Conservation (phyloP, 257 asterid genomes). For the Solanum paucissectum region DNA sequence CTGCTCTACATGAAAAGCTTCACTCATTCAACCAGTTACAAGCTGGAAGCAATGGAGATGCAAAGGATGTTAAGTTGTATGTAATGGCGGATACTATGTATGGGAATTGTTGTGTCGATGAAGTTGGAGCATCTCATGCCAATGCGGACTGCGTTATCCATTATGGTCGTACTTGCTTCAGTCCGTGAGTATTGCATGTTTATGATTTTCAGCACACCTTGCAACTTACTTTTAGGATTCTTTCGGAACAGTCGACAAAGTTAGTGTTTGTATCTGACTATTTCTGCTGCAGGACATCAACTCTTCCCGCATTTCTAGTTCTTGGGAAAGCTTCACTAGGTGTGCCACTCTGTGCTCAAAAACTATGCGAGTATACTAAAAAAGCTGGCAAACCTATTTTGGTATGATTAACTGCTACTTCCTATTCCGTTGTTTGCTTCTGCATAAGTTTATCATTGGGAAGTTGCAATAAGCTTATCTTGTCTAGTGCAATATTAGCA, state of each 20-base stretch:
- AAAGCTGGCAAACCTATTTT: conserved; percentile 52
- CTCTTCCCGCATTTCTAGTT: conserved; percentile 71
- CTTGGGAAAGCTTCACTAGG: conserved; percentile 64
- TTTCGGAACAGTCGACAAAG: neutral
- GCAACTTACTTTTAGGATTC: neutral
- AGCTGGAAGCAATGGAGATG: neutral
- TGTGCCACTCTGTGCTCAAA: conserved; percentile 40
- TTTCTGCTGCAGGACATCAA: conserved; percentile 55
- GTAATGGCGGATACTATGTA: conserved; percentile 96
- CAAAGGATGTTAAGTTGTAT: conserved; percentile 41
- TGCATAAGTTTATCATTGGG: neutral
- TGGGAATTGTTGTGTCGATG: conserved; percentile 93
- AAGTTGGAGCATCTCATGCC: conserved; percentile 93
- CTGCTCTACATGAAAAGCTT: conserved; percentile 43
- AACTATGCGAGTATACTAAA: conserved; percentile 22
- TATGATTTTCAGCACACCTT: neutral
- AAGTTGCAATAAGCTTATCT: neutral
- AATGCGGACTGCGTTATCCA: conserved; percentile 65
- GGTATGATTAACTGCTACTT: conserved; percentile 30
- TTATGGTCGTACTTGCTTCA: conserved; percentile 87
- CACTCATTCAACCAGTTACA: neutral
- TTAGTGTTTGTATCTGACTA: neutral
- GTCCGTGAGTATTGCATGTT: conserved; percentile 54
- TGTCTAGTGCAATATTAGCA: neutral
- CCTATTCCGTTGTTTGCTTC: neutral